Percentiles rank a stretch among this genome's conserved stretches.
phyloP scores from a whole-genome alignment of 441 rosid genomes.

The Gossypium lobatum region DNA sequence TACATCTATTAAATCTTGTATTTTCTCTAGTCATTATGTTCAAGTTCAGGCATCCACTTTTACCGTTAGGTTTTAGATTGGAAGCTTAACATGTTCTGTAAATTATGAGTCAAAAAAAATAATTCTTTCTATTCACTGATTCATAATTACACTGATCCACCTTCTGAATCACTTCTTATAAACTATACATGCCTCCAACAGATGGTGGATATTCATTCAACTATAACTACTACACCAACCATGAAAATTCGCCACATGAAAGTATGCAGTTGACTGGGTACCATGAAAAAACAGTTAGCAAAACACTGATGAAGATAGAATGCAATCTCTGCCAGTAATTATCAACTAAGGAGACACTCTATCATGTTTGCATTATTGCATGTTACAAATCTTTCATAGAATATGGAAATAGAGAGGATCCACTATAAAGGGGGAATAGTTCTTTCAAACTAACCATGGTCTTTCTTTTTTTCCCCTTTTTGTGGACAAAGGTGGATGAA shows the following conservation, averaged over 20 bases:
- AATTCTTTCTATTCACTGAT: neutral
- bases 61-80: neutral
- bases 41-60: neutral
- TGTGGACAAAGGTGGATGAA: neutral
- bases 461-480: neutral
- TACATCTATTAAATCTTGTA: neutral
- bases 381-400: neutral
- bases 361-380: neutral
- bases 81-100: neutral
- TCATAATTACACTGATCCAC: neutral
- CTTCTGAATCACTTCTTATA: neutral
- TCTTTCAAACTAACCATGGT: neutral
- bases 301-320: neutral
- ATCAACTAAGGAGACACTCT: neutral
- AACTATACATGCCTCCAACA: neutral
- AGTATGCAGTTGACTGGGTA: neutral
- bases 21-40: neutral
- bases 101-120: neutral
- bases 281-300: neutral
- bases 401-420: neutral
- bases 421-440: neutral
- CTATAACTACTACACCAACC: neutral
- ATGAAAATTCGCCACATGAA: neutral
- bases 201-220: constrained; percentile 6
- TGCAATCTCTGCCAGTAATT: neutral